Conservation (phyloP, 83 land plant species). For the Picea abies region DNA sequence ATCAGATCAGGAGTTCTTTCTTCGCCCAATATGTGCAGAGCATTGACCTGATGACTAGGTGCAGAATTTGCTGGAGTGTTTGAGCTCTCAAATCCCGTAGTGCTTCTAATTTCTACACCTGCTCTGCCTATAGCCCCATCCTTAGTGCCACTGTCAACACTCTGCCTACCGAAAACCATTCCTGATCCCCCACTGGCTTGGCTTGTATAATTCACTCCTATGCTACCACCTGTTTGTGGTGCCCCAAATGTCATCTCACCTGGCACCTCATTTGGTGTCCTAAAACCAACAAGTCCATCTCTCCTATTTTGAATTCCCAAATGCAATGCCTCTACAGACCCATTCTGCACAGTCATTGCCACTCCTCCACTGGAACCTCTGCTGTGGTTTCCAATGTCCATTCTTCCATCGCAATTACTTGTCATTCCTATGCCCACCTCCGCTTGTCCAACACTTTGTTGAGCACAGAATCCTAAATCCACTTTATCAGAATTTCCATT, state of each 20-base stretch:
- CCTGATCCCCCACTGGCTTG: conserved; percentile 9
- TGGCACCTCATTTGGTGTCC: neutral
- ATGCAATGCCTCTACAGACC: neutral
- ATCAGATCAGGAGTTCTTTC: neutral
- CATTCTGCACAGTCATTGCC: neutral
- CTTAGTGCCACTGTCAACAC: neutral
- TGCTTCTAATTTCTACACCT: neutral
- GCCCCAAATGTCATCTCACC: conserved; percentile 16
- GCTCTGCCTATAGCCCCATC: neutral
- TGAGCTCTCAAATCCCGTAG: neutral
- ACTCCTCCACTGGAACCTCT: neutral
- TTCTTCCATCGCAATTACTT: neutral
- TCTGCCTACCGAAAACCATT: neutral
- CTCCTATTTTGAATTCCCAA: neutral
- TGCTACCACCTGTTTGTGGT: conserved; percentile 4
- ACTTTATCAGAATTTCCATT: neutral
- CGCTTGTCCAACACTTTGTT: neutral
- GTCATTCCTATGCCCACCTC: neutral
- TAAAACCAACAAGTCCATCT: conserved; percentile 1
- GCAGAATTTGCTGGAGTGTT: neutral
- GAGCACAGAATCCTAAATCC: conserved; percentile 1
- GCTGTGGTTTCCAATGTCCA: neutral
- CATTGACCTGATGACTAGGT: neutral
- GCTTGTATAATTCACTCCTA: conserved; percentile 8
- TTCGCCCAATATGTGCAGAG: neutral